A percentile compares a stretch with the other conserved stretches of the same genome.
Evolutionary conservation across 352 stramenopile species (phyloP).

Genomic region (Phytopythium boreale): DNA sequence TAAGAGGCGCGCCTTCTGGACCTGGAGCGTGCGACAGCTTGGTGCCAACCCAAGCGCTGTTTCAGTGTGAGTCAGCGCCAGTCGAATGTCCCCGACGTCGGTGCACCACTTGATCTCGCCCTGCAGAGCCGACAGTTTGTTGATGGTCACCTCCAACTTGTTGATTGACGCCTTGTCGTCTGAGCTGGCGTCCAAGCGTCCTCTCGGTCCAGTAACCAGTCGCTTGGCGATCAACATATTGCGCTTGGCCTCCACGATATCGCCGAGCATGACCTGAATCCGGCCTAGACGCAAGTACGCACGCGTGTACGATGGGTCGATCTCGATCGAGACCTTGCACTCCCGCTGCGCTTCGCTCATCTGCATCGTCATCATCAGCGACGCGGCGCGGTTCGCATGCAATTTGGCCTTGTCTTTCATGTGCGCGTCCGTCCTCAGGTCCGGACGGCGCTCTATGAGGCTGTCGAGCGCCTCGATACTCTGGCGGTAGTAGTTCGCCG

Average conservation of each 20-base stretch:
- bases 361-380: constrained; percentile 78
- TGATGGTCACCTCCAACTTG: constrained; percentile 55
- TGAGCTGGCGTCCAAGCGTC: constrained; percentile 23
- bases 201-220: constrained; percentile 16
- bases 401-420: constrained; percentile 78
- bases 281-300: constrained; percentile 66
- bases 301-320: constrained; percentile 64
- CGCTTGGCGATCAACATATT: constrained; percentile 46
- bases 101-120: constrained; percentile 60
- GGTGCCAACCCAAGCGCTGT: constrained; percentile 50
- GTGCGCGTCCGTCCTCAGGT: constrained; percentile 32
- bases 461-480: constrained; percentile 52
- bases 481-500: constrained; percentile 55
- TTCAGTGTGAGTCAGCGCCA: constrained; percentile 46
- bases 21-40: constrained; percentile 47
- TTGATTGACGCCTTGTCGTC: constrained; percentile 38
- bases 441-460: constrained; percentile 25
- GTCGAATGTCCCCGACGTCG: constrained; percentile 40
- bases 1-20: constrained; percentile 59
- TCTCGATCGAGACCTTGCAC: constrained; percentile 55
- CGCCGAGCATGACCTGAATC: constrained; percentile 69
- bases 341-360: constrained; percentile 70
- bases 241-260: constrained; percentile 47
- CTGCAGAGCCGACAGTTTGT: constrained; percentile 41
- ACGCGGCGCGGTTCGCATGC: constrained; percentile 73